These are phyloP conservation scores for Claviceps arundinis DNA, from an alignment of 2,329 filamentous ascomycete species.

Conservation along the genomic window DNA sequence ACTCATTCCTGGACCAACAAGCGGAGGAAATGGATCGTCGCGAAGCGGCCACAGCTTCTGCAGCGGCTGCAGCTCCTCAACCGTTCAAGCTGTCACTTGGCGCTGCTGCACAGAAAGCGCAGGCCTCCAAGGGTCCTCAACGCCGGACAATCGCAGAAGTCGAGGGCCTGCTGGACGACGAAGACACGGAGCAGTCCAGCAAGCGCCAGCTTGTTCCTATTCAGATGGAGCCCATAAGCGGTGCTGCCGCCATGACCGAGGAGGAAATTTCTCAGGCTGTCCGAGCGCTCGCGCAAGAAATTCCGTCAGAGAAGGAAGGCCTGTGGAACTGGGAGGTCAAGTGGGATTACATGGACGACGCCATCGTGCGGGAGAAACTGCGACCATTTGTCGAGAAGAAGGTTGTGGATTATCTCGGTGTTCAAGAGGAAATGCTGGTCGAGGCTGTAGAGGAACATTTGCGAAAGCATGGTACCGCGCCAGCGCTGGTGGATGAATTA, in stretches of 20 bases:
- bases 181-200: slow-evolving; percentile 62
- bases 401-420: slow-evolving; percentile 88
- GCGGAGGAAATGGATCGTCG: slow-evolving; percentile 58
- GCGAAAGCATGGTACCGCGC: slow-evolving; percentile 59
- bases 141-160: slow-evolving; percentile 84
- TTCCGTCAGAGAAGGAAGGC: slow-evolving; percentile 73
- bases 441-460: slow-evolving; percentile 86
- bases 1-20: slow-evolving; percentile 79
- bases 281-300: slow-evolving; percentile 72
- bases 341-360: slow-evolving; percentile 81
- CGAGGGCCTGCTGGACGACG: slow-evolving; percentile 86
- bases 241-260: slow-evolving; percentile 55
- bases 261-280: slow-evolving; percentile 79
- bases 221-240: slow-evolving; percentile 59
- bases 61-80: slow-evolving; percentile 40
- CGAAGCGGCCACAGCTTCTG: slow-evolving; percentile 19
- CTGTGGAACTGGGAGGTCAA: slow-evolving; percentile 88
- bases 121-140: slow-evolving; percentile 41
- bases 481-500: slow-evolving; percentile 70
- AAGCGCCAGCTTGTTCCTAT: slow-evolving; percentile 72
- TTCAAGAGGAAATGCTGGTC: slow-evolving; percentile 91
- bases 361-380: slow-evolving; percentile 70
- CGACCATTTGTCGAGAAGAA: slow-evolving; percentile 96
- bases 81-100: slow-evolving; percentile 89
- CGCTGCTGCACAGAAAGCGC: slow-evolving; percentile 64